These are phyloP conservation scores for Neostapfia colusana DNA, from an alignment of 176 grass and related monocot species.

Conservation along the genomic window DNA sequence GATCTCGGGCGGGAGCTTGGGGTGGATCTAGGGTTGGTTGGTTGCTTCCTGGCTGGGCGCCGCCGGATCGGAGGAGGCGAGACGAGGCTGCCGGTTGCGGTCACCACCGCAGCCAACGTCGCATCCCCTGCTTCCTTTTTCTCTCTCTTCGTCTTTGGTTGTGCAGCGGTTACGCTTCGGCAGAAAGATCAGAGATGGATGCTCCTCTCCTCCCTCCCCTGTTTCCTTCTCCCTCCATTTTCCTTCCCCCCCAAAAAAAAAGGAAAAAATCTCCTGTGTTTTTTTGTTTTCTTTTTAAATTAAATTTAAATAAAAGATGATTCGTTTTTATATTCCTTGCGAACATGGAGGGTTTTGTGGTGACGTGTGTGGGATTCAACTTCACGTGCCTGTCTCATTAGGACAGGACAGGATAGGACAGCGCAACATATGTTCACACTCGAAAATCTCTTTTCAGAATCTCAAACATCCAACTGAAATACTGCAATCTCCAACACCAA, in stretches of 20 bases:
- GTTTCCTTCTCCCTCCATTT: not conserved
- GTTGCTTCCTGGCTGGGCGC: not conserved
- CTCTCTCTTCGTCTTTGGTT: too few relatives aligned
- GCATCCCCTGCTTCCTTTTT: not conserved
- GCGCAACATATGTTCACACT: not conserved
- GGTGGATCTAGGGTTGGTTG: constrained; percentile 51
- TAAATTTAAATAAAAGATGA: too few relatives aligned
- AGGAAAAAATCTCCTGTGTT: too few relatives aligned
- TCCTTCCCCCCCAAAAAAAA: too few relatives aligned
- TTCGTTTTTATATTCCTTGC: not conserved
- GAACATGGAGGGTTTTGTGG: not conserved
- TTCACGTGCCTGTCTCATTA: not conserved
- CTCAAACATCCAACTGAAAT: not conserved
- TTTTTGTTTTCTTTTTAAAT: too few relatives aligned
- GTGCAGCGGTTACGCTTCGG: too few relatives aligned
- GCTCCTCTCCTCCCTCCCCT: not conserved
- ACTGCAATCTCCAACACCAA: not conserved
- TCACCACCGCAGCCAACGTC: constrained; percentile 46
- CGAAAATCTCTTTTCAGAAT: not conserved
- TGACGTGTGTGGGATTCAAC: not conserved
- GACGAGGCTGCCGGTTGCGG: not conserved
- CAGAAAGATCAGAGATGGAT: too few relatives aligned
- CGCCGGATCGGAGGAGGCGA: constrained; percentile 10
- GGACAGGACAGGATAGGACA: not conserved
- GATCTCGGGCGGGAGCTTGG: constrained; percentile 28